Conservation (phyloP, 129 eudicot genomes). For the Logfia minima region DNA sequence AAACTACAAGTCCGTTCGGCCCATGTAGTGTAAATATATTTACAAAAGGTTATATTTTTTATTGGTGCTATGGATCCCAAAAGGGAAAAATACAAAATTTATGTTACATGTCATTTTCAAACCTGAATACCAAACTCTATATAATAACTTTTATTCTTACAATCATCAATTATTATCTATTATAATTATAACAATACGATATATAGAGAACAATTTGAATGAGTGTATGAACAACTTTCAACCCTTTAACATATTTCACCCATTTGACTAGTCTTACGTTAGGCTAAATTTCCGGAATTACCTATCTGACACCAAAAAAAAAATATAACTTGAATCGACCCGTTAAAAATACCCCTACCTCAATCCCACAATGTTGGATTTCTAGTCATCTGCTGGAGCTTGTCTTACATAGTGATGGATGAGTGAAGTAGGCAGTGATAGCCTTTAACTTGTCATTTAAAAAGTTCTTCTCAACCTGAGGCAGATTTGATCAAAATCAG, state of each 20-base stretch:
- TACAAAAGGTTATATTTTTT: no score
- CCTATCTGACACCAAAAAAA: background rate
- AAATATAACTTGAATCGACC: background rate
- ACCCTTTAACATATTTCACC: background rate
- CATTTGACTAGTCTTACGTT: background rate
- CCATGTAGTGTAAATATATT: no score
- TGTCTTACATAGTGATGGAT: slow-evolving; percentile 30
- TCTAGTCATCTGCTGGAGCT: background rate
- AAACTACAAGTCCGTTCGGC: no score
- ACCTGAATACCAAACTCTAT: no score
- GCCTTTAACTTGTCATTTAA: slow-evolving; percentile 86
- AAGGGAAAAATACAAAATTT: no score
- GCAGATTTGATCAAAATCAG: slow-evolving; percentile 11
- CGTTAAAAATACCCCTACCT: background rate
- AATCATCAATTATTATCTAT: no score
- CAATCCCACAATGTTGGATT: background rate
- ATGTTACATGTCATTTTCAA: no score
- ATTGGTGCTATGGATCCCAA: no score
- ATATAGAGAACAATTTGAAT: background rate
- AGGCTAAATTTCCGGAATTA: background rate
- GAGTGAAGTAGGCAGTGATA: slow-evolving; percentile 70
- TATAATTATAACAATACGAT: no score
- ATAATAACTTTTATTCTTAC: no score
- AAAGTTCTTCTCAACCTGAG: slow-evolving; percentile 83
- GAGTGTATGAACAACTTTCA: background rate